Conservation (phyloP, 2,329 filamentous ascomycete species). For the Chaetoscypha palmicola region DNA sequence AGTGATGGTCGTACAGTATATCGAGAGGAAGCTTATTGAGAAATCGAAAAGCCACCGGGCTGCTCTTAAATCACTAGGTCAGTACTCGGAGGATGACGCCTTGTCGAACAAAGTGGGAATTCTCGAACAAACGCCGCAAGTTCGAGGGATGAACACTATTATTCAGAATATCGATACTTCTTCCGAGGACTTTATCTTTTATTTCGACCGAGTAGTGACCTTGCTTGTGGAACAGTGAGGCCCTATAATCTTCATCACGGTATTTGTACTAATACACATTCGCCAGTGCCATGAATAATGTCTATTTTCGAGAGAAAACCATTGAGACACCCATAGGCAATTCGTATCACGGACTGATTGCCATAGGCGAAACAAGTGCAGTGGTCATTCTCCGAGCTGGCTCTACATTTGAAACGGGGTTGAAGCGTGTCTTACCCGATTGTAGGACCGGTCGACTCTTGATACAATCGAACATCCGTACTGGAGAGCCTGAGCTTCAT, state of each 20-base stretch:
- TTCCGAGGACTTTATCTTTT: slow-evolving; percentile 92
- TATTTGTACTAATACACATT: slow-evolving; percentile 10
- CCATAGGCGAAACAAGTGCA: slow-evolving; percentile 70
- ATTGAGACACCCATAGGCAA: slow-evolving; percentile 66
- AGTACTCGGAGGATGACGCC: slow-evolving; percentile 61
- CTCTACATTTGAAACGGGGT: slow-evolving; percentile 76
- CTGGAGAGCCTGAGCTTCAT: slow-evolving; percentile 87
- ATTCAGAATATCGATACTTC: slow-evolving; percentile 72
- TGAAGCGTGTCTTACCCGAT: slow-evolving; percentile 87
- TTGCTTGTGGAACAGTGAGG: slow-evolving; percentile 71
- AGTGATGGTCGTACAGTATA: slow-evolving; percentile 92
- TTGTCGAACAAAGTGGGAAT: slow-evolving; percentile 70
- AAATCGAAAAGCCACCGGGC: slow-evolving; percentile 80
- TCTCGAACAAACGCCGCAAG: slow-evolving; percentile 69
- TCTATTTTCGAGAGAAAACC: slow-evolving; percentile 56
- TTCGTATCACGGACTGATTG: slow-evolving; percentile 63
- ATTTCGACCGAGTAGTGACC: slow-evolving; percentile 85
- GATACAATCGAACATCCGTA: slow-evolving; percentile 80
- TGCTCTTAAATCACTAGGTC: slow-evolving; percentile 69
- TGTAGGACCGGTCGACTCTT: slow-evolving; percentile 82
- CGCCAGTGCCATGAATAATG: slow-evolving; percentile 65
- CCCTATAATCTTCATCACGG: neutral
- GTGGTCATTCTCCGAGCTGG: slow-evolving; percentile 86
- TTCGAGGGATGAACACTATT: slow-evolving; percentile 84
- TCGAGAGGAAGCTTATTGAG: slow-evolving; percentile 75